A percentile compares a stretch with the other conserved stretches of the same genome.
phyloP scores from a whole-genome alignment of 495 filamentous ascomycete species.

The Hypoxylon lenormandii region DNA sequence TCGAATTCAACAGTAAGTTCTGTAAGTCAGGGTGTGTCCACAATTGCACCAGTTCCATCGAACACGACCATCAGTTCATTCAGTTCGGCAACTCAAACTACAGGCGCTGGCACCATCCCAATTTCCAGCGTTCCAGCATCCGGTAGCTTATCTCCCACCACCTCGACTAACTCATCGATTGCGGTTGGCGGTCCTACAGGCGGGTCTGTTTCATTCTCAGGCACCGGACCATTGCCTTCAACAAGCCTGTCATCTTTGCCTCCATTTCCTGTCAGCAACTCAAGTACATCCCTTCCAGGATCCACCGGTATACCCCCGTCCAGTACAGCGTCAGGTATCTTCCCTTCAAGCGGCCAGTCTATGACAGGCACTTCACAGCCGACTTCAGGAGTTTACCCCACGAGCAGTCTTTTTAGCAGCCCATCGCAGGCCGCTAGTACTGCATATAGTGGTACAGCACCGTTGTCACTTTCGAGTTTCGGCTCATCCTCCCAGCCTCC shows the following conservation, averaged over 20 bases:
- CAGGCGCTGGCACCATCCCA: background rate
- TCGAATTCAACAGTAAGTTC: slow-evolving; percentile 30
- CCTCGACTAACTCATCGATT: slow-evolving; percentile 40
- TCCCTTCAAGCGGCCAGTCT: slow-evolving; percentile 5
- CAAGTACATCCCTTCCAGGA: slow-evolving; percentile 10
- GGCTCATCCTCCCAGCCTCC: slow-evolving; percentile 12
- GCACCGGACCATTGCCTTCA: slow-evolving; percentile 5
- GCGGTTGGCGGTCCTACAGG: slow-evolving; percentile 15
- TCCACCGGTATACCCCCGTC: slow-evolving; percentile 11
- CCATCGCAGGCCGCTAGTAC: slow-evolving; percentile 8
- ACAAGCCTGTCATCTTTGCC: slow-evolving; percentile 9
- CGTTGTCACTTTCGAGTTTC: slow-evolving; percentile 1
- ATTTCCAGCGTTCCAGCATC: slow-evolving; percentile 1
- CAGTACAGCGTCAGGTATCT: slow-evolving; percentile 1
- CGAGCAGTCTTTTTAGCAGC: slow-evolving; percentile 3
- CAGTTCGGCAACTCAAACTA: slow-evolving; percentile 2
- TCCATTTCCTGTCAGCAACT: slow-evolving; percentile 33
- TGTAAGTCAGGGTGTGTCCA: too few relatives aligned
- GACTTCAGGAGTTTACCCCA: background rate
- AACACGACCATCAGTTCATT: slow-evolving; percentile 12
- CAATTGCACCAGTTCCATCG: background rate
- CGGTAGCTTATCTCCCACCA: slow-evolving; percentile 4
- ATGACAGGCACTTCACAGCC: background rate
- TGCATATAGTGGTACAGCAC: background rate
- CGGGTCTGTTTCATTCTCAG: slow-evolving; percentile 8